Base-by-base conservation (phyloP, 495 filamentous ascomycete species). In the Pseudomonodictys pantanalensis region DNA sequence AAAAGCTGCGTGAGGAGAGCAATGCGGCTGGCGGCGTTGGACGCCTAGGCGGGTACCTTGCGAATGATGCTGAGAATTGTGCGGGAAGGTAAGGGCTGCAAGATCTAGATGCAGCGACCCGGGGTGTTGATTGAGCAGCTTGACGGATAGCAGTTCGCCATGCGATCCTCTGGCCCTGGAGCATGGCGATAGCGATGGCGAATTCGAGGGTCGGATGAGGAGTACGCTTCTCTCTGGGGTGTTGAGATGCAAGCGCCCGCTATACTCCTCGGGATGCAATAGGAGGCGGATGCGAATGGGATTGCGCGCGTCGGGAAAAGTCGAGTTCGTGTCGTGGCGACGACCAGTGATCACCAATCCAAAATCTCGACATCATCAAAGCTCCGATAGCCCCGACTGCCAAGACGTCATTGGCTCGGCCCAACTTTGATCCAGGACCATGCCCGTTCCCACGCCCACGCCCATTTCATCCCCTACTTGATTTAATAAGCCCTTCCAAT, bases 81-180 rank as follows among this genome's bases (percentile, higher is more conserved):
- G 45, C 12, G 9, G 47, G 50, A 35, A 42, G 53, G 12, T 53
- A 56, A 42, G 52, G 45, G n/a, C 39, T 41, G 1, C 56, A 30
- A 9, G 57, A 8, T 11, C 32, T 17, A 24, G 38, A 42, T 9
- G 12, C 39, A 26, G 35, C 7, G 51, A 48, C 32, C 26, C 56
- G 47, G 22, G 54, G 20, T 49, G 63, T 17, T 24, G 60, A 60
- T 24, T 49, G 64, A 3, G 64, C 60, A 15, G 68, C 60, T 12
- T 58, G 67, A 32, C 72, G 73, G 50, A 77, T 75, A 60, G 75
- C 76, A 43, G 72, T 55, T 53, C 76, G 73, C 77, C 80, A 81
- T 62, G 77, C 73, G 18, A 80, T 60, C 49, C 70, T 75, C 69
- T 80, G 78, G 60, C 76, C 75, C 69, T 76, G 77, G 66, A 80